Evolutionary conservation across 805 yeast species (phyloP), one percentile per base, ranked within the genome.

Genomic region (Candida cerambycidarum): DNA sequence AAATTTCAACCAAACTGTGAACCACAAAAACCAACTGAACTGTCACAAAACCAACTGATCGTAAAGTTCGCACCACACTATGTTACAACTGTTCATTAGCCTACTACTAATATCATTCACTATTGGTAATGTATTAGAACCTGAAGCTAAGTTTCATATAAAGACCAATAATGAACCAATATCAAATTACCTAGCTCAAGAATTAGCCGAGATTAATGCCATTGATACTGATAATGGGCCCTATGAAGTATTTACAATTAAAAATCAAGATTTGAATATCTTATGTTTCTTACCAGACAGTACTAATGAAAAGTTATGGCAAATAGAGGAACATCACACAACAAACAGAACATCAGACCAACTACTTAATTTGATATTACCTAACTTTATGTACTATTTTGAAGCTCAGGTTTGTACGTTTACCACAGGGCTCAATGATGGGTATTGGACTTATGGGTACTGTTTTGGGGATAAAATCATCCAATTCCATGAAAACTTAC

Each of bases 391-490:
- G 25, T 38, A 42, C 4, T 42, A 58, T 11, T 59, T 65, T 42
- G 40, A 52, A 12, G 47, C 49, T 8, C 30, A 51, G 3, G 33
- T 39, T 5, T 65, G 71, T 43, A 43, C 56, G 1, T 60, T 54
- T 44, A 53, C 58, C 4, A 51, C 52, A 25, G 58, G 55, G 4
- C 36, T 54, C 13, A 54, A 55, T 30, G 65, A 67, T 28, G 75
- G 71, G n/a, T 80, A 76, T 55, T 80, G 83, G 82, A 71, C 75
- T 10, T 78, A 73, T 48, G 73, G 68, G 3, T 71, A 69, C 41
- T 78, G 83, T 52, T 69, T 63, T 45, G 78, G 75, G 5, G 71
- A 67, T 44, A 65, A 69, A 34, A 55, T 80, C 29, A 61, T 68
- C 11, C 85, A 80, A 54, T 76, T 68, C 55, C 82, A 76, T 48